phyloP scores from a whole-genome alignment of 2,329 filamentous ascomycete species.

The Fusarium cicatricum region DNA sequence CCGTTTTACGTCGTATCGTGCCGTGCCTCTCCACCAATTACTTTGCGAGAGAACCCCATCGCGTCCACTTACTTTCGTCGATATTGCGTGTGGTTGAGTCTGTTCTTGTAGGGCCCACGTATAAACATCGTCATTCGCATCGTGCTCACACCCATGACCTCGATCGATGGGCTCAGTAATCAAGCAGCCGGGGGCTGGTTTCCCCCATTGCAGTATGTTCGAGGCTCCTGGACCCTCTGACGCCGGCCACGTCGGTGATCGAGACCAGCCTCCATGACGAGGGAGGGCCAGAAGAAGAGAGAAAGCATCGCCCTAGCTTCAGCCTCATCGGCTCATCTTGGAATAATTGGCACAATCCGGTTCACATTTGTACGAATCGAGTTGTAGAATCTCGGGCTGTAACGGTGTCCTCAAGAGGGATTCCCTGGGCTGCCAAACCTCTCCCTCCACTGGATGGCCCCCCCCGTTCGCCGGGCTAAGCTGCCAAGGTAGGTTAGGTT shows the following conservation, averaged over 20 bases:
- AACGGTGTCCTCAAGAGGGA: constrained; percentile 3
- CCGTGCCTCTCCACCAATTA: constrained; percentile 14
- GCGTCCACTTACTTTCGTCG: constrained; percentile 18
- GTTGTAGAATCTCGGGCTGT: background rate
- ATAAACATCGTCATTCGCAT: constrained; percentile 28
- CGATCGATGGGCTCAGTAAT: constrained; percentile 22
- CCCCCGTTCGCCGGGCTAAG: constrained; percentile 1
- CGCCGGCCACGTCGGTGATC: constrained; percentile 15
- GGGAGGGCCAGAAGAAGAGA: background rate
- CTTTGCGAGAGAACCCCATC: background rate
- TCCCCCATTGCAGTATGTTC: constrained; percentile 2
- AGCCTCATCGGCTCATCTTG: background rate
- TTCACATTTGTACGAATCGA: background rate
- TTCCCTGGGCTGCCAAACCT: constrained; percentile 21
- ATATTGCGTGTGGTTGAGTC: constrained; percentile 15
- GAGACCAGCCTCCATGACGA: constrained; percentile 11
- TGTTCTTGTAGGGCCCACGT: constrained; percentile 25
- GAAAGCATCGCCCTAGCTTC: background rate
- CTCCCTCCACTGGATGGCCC: constrained; percentile 5
- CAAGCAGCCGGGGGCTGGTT: constrained; percentile 7
- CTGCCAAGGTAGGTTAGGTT: constrained; percentile 3
- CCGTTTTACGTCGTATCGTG: constrained; percentile 19
- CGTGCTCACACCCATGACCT: constrained; percentile 11
- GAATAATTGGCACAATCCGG: background rate
- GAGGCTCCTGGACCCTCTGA: constrained; percentile 20